Conservation (phyloP, 1,284 basidiomycete genomes). For the Malassezia pachydermatis region DNA sequence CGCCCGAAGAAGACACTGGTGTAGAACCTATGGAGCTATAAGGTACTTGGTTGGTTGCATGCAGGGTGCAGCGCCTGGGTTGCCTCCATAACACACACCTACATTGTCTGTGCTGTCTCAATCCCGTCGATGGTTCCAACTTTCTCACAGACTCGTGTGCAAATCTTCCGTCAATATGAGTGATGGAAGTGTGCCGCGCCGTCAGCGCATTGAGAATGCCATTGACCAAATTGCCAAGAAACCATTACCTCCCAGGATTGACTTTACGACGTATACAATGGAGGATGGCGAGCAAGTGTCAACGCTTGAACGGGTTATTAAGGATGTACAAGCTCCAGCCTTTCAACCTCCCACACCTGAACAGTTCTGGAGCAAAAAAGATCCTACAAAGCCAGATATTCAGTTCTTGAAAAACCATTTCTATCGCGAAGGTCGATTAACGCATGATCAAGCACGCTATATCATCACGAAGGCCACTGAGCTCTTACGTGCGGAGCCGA, state of each 20-base stretch:
- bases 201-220: constrained; percentile 35
- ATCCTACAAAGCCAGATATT: constrained; percentile 55
- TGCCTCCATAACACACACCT: constrained; percentile 8
- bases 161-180: background rate
- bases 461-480: constrained; percentile 68
- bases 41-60: no score
- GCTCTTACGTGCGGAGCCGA: constrained; percentile 68
- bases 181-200: constrained; percentile 14
- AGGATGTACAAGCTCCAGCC: constrained; percentile 55
- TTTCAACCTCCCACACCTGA: constrained; percentile 82
- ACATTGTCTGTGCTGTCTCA: background rate
- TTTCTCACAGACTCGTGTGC: background rate
- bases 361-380: constrained; percentile 58
- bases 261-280: constrained; percentile 50
- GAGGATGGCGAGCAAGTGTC: constrained; percentile 50
- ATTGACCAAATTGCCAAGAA: constrained; percentile 41
- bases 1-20: no score
- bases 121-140: background rate
- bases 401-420: constrained; percentile 98
- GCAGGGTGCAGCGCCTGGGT: no score
- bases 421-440: constrained; percentile 78
- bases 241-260: constrained; percentile 39
- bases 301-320: constrained; percentile 50
- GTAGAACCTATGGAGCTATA: no score
- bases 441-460: constrained; percentile 78